Base-by-base conservation (phyloP, 768 basidiomycete genomes). In the Roridomyces roridus region DNA sequence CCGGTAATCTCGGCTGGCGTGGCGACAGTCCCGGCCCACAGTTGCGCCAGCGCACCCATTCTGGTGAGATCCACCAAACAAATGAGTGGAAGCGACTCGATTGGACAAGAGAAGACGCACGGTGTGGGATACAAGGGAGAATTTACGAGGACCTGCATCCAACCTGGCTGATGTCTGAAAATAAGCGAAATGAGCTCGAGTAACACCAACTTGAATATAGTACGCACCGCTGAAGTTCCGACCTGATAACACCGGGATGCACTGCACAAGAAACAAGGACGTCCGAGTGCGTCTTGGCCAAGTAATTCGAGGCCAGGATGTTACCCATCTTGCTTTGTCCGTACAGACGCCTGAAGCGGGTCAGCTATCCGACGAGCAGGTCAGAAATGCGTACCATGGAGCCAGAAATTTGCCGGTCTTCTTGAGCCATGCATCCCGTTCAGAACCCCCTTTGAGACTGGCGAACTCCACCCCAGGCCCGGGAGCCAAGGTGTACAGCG, bases 281-380 rank as follows among this genome's bases (percentile, higher is more conserved):
- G 29, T 67, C 70, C 5, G 63, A 65, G 46, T 71, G 67, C 24
- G 63, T 57, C 21, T 68, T 58, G 0, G 66, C 68, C 15, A 72
- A 66, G 46, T 72, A 68, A 49, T 67, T 62, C 15, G 70, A 52
- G 36, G 70, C 48, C 31, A 72, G 45, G 23, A 73, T 60, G 44
- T 68, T 71, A 1, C 65, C 72, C 64, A 73, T 44, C 29, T 52
- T 37, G 21, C 56, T 55, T 34, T 63, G 20, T 5, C 47, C 47
- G 23, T 60, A 60, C 0, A 60, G 44, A 7, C 4, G 8, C 48
- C 58, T 59, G 44, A 2, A 37, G n/a, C n/a, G n/a, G n/a, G n/a
- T n/a, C 17, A 18, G 18, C 8, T 6, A 34, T 10, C 17, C 24
- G 23, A 5, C 7, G 18, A 23, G 25, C 9, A 35, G 24, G 2